Evolutionary conservation across 768 basidiomycete species (phyloP).

Genomic region (Termitomyces eurrhizus): DNA sequence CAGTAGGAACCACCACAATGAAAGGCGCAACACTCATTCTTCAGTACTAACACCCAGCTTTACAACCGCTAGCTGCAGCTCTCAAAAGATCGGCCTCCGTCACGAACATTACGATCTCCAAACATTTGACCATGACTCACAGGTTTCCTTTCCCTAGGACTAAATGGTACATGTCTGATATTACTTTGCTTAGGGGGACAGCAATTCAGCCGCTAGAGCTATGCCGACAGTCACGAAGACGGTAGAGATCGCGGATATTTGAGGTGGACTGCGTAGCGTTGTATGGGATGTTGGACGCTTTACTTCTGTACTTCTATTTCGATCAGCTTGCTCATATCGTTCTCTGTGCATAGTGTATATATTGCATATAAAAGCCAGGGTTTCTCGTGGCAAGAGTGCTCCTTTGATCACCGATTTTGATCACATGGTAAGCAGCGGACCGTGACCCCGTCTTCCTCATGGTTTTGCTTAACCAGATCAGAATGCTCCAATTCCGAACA

Average conservation of each 20-base stretch:
- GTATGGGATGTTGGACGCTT: not conserved
- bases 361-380: not conserved
- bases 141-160: slow-evolving; percentile 1
- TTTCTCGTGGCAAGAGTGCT: no score
- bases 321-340: not conserved
- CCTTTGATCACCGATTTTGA: no score
- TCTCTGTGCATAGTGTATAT: not conserved
- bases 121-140: slow-evolving; percentile 2
- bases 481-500: not conserved
- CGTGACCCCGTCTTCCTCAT: not conserved
- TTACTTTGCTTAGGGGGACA: not conserved
- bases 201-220: not conserved
- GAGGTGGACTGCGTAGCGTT: not conserved
- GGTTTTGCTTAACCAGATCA: not conserved
- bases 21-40: slow-evolving; percentile 7
- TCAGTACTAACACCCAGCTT: slow-evolving; percentile 8
- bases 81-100: slow-evolving; percentile 4
- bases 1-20: slow-evolving; percentile 17
- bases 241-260: slow-evolving; percentile 19
- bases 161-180: not conserved
- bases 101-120: slow-evolving; percentile 14
- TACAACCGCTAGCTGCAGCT: not conserved
- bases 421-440: no score
- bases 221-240: slow-evolving; percentile 23
- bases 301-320: not conserved